These are phyloP conservation scores for Oidiodendron maius DNA, from an alignment of 495 filamentous ascomycete genomes.

Conservation along the genomic window DNA sequence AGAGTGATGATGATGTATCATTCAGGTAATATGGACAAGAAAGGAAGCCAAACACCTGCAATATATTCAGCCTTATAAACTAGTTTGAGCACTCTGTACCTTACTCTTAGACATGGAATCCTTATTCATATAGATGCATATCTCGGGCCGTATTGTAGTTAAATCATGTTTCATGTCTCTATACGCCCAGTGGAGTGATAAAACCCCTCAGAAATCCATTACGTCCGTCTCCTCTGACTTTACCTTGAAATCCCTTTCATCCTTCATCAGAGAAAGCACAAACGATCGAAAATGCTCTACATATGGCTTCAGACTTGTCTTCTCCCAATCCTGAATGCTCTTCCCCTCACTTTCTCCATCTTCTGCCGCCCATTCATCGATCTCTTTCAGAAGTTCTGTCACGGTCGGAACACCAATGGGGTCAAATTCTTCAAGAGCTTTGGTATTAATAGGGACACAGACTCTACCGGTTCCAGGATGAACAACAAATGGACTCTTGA, in stretches of 20 bases:
- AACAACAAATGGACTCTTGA: slow-evolving; percentile 93
- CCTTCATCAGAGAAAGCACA: slow-evolving; percentile 70
- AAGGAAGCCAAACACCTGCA: too few relatives aligned
- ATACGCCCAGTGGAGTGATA: background rate
- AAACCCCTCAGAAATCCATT: slow-evolving; percentile 55
- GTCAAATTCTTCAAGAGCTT: slow-evolving; percentile 70
- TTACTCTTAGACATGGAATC: too few relatives aligned
- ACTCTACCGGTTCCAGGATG: slow-evolving; percentile 91
- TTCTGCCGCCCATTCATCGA: slow-evolving; percentile 64
- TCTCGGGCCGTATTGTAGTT: too few relatives aligned
- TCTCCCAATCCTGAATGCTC: slow-evolving; percentile 79
- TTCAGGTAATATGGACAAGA: too few relatives aligned
- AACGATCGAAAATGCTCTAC: slow-evolving; percentile 83
- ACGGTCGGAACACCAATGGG: slow-evolving; percentile 85
- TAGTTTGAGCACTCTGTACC: too few relatives aligned
- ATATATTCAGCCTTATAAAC: too few relatives aligned
- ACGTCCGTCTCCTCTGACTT: slow-evolving; percentile 48
- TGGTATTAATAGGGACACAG: slow-evolving; percentile 86
- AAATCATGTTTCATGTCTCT: background rate
- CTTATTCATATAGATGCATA: background rate
- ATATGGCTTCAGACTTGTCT: slow-evolving; percentile 90
- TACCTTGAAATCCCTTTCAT: slow-evolving; percentile 68
- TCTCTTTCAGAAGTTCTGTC: slow-evolving; percentile 68
- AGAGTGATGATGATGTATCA: too few relatives aligned
- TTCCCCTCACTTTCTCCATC: slow-evolving; percentile 31